Evolutionary conservation across 371 early-diverging fungal genomes (phyloP).

Genomic region (Rhizomucor miehei): DNA sequence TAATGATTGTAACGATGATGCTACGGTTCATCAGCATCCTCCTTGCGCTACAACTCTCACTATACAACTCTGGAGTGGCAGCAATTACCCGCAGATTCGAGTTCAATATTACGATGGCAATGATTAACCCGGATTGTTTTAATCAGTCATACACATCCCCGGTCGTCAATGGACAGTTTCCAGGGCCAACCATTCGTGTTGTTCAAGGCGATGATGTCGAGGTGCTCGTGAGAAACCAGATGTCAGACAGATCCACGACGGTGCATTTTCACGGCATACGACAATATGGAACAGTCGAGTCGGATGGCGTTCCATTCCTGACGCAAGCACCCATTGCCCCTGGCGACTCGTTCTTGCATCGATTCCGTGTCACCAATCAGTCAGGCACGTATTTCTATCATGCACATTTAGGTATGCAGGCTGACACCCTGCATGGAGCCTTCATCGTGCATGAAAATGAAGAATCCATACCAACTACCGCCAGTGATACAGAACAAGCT

Average conservation of each 20-base stretch:
- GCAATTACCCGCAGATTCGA: not conserved
- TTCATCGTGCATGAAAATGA: conserved; percentile 44
- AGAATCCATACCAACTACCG: not conserved
- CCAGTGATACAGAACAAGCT: no score
- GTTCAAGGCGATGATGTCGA: conserved; percentile 31
- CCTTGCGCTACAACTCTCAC: no score
- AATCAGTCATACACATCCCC: conserved; percentile 14
- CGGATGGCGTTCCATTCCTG: conserved; percentile 57
- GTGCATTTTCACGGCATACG: conserved; percentile 46
- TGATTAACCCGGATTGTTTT: conserved; percentile 2
- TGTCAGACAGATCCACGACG: conserved; percentile 11
- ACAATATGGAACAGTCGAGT: conserved; percentile 25
- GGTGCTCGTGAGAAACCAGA: conserved; percentile 34
- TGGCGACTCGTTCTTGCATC: conserved; percentile 43
- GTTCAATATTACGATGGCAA: not conserved
- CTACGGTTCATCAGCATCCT: no score
- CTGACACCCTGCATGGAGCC: conserved; percentile 43
- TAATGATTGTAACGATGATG: no score
- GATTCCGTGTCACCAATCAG: conserved; percentile 36
- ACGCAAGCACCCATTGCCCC: conserved; percentile 55
- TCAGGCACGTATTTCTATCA: conserved; percentile 55
- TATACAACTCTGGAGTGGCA: not conserved
- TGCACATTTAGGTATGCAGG: conserved; percentile 41
- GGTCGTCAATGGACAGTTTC: conserved; percentile 42
- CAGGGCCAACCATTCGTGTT: conserved; percentile 42